Percentiles rank a stretch among this genome's conserved stretches.
Conservation (phyloP, 2,329 filamentous ascomycete species). For the Curvularia hawaiiensis region DNA sequence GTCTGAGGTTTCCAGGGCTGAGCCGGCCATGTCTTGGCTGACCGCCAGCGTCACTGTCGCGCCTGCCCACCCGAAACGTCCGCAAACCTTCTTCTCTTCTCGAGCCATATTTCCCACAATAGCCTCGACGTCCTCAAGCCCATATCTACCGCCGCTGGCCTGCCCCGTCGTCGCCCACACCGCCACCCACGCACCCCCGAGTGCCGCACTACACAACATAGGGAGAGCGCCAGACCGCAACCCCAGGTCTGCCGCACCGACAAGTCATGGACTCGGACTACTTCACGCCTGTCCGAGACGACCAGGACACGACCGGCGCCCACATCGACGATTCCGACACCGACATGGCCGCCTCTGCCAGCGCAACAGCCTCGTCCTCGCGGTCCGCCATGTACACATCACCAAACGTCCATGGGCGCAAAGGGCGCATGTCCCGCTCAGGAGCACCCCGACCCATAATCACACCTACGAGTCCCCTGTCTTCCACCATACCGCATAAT, state of each 20-base stretch:
- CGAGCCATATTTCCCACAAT: neutral
- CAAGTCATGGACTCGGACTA: slow-evolving; percentile 42
- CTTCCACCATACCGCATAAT: slow-evolving; percentile 60
- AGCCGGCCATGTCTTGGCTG: slow-evolving; percentile 15
- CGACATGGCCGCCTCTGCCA: slow-evolving; percentile 43
- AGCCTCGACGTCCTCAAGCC: slow-evolving; percentile 6
- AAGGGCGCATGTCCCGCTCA: slow-evolving; percentile 49
- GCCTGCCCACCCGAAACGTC: slow-evolving; percentile 16
- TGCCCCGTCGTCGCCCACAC: neutral
- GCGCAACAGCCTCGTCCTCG: slow-evolving; percentile 40
- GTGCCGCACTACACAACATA: slow-evolving; percentile 12
- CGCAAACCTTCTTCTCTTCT: slow-evolving; percentile 12
- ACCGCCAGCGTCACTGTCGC: slow-evolving; percentile 17
- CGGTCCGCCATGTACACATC: slow-evolving; percentile 44
- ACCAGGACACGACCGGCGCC: slow-evolving; percentile 24
- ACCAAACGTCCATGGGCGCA: slow-evolving; percentile 42
- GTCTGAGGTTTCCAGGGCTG: slow-evolving; percentile 17
- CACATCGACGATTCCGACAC: slow-evolving; percentile 42
- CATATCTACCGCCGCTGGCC: neutral
- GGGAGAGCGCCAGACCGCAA: slow-evolving; percentile 11
- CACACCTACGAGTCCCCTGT: slow-evolving; percentile 57
- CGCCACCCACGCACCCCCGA: slow-evolving; percentile 9
- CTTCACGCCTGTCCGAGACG: slow-evolving; percentile 31
- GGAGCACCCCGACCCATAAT: slow-evolving; percentile 53
- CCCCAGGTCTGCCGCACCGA: slow-evolving; percentile 12